phyloP scores from a whole-genome alignment of 306 rosid species.

The Heteromeles arbutifolia region DNA sequence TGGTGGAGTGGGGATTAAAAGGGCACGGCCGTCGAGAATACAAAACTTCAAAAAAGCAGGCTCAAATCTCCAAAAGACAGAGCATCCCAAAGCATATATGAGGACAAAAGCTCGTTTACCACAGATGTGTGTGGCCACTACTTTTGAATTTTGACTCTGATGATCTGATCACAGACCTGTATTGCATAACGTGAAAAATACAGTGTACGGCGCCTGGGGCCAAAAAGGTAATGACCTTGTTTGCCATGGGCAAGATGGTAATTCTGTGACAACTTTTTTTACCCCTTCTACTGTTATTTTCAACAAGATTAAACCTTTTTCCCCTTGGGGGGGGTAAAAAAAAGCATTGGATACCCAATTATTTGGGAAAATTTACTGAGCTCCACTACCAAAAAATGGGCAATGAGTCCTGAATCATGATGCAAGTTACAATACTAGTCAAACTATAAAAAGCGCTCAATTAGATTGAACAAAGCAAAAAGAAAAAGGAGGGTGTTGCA shows the following conservation, averaged over 20 bases:
- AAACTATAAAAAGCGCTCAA: neutral
- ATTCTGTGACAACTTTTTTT: neutral
- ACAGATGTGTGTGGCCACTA: slow-evolving; percentile 10
- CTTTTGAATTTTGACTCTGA: slow-evolving; percentile 5
- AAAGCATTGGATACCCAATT: slow-evolving; percentile 31
- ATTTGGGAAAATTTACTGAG: slow-evolving; percentile 20
- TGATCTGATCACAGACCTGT: neutral
- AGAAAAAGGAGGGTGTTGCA: neutral
- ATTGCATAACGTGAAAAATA: neutral
- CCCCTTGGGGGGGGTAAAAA: neutral
- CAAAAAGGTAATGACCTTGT: neutral
- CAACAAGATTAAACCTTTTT: neutral
- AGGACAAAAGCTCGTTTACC: neutral
- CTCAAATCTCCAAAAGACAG: slow-evolving; percentile 38
- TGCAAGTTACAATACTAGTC: slow-evolving; percentile 13
- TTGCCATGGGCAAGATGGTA: neutral
- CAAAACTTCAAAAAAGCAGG: slow-evolving; percentile 15
- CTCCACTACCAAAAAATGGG: slow-evolving; percentile 24
- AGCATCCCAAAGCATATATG: slow-evolving; percentile 17
- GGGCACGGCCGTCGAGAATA: slow-evolving; percentile 31
- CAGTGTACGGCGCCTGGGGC: neutral
- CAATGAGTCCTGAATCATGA: slow-evolving; percentile 21
- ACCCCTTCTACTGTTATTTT: neutral
- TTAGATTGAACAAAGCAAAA: slow-evolving; percentile 1
- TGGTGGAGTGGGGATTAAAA: neutral